Percentiles rank a stretch among this genome's conserved stretches.
phyloP scores from a whole-genome alignment of 805 yeast genomes.

The Candida jianshihensis region DNA sequence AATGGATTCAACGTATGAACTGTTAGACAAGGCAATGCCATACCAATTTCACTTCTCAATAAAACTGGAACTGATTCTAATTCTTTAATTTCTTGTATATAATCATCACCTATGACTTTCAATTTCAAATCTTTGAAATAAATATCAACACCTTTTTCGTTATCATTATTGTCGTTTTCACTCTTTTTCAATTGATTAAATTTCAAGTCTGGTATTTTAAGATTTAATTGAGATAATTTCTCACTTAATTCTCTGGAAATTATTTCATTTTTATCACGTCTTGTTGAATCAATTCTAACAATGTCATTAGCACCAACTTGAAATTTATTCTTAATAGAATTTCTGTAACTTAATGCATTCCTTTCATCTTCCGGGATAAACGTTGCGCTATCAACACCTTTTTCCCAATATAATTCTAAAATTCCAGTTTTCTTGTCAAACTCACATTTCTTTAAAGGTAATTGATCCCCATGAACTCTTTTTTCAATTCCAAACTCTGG shows the following conservation, averaged over 20 bases:
- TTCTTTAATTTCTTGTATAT: conserved; percentile 77
- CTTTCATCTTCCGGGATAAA: conserved; percentile 87
- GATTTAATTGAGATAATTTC: conserved; percentile 43
- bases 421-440: conserved; percentile 62
- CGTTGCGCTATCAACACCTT: conserved; percentile 86
- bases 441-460: conserved; percentile 89
- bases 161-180: conserved; percentile 4
- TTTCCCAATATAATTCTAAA: conserved; percentile 87
- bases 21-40: conserved; percentile 92
- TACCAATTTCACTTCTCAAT: conserved; percentile 86
- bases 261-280: conserved; percentile 11
- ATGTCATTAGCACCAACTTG: conserved; percentile 68
- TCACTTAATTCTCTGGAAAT: conserved; percentile 34
- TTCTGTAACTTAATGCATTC: conserved; percentile 67
- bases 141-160: conserved; percentile 38
- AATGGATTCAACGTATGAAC: conserved; percentile 91
- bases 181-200: neutral
- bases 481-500: conserved; percentile 95
- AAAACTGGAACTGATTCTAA: conserved; percentile 76
- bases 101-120: conserved; percentile 52
- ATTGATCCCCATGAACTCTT: conserved; percentile 94
- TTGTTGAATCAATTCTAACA: conserved; percentile 43
- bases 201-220: conserved; percentile 39
- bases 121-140: conserved; percentile 53
- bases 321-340: conserved; percentile 70